phyloP scores from a whole-genome alignment of 495 filamentous ascomycete species.

The Mytilinidion resinicola region DNA sequence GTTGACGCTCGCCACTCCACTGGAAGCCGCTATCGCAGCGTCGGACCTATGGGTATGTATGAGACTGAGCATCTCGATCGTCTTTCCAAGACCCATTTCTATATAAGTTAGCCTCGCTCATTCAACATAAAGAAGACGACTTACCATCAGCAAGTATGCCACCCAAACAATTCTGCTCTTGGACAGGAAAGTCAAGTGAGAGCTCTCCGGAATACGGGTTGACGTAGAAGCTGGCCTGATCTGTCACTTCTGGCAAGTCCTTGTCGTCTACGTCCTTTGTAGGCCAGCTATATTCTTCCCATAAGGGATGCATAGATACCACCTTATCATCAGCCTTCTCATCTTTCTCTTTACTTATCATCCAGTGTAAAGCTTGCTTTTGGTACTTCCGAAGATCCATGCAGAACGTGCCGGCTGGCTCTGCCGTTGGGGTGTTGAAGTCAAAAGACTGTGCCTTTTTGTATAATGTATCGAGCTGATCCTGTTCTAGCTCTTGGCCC shows the following conservation, averaged over 20 bases:
- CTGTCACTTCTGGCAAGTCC: slow-evolving; percentile 55
- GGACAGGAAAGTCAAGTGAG: slow-evolving; percentile 83
- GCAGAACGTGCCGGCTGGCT: slow-evolving; percentile 72
- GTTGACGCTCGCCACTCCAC: slow-evolving; percentile 42
- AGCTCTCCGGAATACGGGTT: slow-evolving; percentile 96
- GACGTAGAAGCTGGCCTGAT: slow-evolving; percentile 75
- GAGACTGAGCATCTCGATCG: slow-evolving; percentile 93
- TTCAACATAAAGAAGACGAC: slow-evolving; percentile 28
- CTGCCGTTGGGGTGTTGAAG: slow-evolving; percentile 78
- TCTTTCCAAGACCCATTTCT: slow-evolving; percentile 76
- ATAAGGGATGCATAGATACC: slow-evolving; percentile 87
- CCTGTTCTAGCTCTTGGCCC: slow-evolving; percentile 84
- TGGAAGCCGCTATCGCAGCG: slow-evolving; percentile 27
- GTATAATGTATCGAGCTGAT: slow-evolving; percentile 89
- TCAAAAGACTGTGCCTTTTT: slow-evolving; percentile 96
- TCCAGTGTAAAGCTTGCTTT: slow-evolving; percentile 92
- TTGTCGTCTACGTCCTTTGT: slow-evolving; percentile 79
- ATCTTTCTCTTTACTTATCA: slow-evolving; percentile 86
- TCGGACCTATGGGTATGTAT: slow-evolving; percentile 77
- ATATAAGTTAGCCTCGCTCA: slow-evolving; percentile 11
- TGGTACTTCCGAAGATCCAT: slow-evolving; percentile 89
- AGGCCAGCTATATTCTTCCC: slow-evolving; percentile 94
- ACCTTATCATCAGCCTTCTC: slow-evolving; percentile 56
- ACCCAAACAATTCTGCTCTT: slow-evolving; percentile 91
- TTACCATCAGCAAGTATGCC: slow-evolving; percentile 92